Base-by-base conservation (phyloP, 2,329 filamentous ascomycete species). In the Arthrobotrys conoides region DNA sequence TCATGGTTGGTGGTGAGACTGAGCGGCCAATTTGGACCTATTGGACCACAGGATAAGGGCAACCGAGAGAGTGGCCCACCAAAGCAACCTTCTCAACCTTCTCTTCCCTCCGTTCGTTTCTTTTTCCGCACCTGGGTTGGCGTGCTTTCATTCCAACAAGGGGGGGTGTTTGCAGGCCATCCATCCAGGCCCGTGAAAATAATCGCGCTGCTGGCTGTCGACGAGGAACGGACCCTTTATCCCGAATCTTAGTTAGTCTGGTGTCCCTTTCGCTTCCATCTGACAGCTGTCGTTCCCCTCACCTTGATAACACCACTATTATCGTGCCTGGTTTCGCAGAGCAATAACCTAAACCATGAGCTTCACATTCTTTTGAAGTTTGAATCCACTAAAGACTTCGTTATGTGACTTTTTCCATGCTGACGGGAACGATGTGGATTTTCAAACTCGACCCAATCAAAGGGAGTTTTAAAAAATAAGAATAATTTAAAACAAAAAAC, bases 1-100 rank as follows among this genome's bases (percentile, higher is more conserved):
- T 55, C 69, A 64, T 61, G 38, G 59, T 61, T 61, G 69, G 61
- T 63, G 63, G 69, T 68, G 66, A 66, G 72, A 72, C 72, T 55
- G 38, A 66, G 51, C 63, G 69, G 73, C 71, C 59, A 79, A 76
- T 73, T 65, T 70, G 78, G 55, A 55, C 71, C 76, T 66, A 59
- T 66, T 68, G 68, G 81, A 80, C 81, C 71, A 73, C 81, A 81
- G 82, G 80, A 82, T 81, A 63, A 83, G 83, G 81, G 82, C 82
- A 82, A 83, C 83, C 83, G 82, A 84, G 82, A 71, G 55, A 82
- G 67, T 55, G 65, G 61, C 38, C 59, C 59, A 71, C 67, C 38
- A 41, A 46, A 57, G 53, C 63, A 66, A 71, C 59, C 57, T 71
- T 41, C 72, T 68, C 61, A 71, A 64, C 18, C 57, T 59, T 71